Percentiles rank a stretch among this genome's conserved stretches.
phyloP scores from a whole-genome alignment of 2,329 filamentous ascomycete species.

The Cercospora citrullina region DNA sequence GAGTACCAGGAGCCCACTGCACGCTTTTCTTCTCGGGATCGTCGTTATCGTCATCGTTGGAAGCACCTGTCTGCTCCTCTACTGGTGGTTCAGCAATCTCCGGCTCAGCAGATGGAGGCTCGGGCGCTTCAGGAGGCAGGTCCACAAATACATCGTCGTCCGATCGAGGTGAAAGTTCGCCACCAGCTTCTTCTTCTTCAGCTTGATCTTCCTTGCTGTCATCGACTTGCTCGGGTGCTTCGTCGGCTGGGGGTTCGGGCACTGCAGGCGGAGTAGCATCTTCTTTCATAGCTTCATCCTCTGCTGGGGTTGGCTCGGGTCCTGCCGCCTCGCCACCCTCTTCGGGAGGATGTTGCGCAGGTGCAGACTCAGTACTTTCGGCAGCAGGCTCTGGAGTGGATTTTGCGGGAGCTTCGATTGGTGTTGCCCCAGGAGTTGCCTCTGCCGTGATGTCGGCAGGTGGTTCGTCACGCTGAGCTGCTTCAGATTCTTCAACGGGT shows the following conservation, averaged over 20 bases:
- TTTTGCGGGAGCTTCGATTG: not conserved
- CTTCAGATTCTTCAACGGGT: not conserved
- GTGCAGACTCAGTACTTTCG: not conserved
- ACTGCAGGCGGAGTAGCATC: not conserved
- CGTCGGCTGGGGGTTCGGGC: not conserved
- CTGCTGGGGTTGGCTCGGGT: not conserved
- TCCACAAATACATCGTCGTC: slow-evolving; percentile 3
- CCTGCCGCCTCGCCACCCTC: not conserved
- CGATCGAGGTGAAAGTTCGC: not conserved
- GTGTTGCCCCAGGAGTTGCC: not conserved
- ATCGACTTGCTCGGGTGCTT: not conserved
- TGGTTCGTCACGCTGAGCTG: not conserved
- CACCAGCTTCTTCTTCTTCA: not conserved
- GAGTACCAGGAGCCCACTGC: slow-evolving; percentile 33
- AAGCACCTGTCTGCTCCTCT: not conserved
- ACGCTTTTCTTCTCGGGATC: slow-evolving; percentile 32
- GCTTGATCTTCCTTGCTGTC: not conserved
- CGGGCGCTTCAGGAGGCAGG: slow-evolving; percentile 16
- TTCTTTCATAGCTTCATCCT: not conserved
- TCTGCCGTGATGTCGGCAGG: not conserved
- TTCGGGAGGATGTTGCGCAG: not conserved
- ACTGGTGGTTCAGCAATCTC: not conserved
- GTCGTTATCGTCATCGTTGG: slow-evolving; percentile 18
- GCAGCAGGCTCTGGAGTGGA: not conserved
- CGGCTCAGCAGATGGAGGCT: not conserved